Evolutionary conservation across 306 rosid species (phyloP).

Genomic region (Fagus crenata): DNA sequence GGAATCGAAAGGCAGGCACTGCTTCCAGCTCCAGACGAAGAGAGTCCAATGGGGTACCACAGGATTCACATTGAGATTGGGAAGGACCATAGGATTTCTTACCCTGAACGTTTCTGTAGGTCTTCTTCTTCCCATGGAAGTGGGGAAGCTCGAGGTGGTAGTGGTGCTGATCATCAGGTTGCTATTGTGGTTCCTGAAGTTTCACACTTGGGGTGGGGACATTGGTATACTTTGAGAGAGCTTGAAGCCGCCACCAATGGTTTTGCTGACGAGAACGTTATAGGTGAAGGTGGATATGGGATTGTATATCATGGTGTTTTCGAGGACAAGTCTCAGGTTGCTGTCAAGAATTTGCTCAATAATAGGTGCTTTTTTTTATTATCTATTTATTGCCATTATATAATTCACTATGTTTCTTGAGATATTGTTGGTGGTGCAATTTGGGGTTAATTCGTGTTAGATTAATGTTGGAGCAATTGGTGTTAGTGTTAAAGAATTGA

Average conservation of each 20-base stretch:
- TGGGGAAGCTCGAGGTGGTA: slow-evolving; percentile 51
- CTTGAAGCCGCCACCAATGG: slow-evolving; percentile 73
- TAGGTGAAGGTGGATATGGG: slow-evolving; percentile 92
- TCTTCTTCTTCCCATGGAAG: slow-evolving; percentile 53
- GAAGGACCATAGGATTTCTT: slow-evolving; percentile 69
- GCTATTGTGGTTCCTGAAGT: slow-evolving; percentile 71
- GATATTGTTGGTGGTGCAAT: not conserved
- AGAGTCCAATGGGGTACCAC: slow-evolving; percentile 39
- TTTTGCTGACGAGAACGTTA: slow-evolving; percentile 66
- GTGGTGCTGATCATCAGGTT: slow-evolving; percentile 55
- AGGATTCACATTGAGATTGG: slow-evolving; percentile 77
- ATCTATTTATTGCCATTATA: not conserved
- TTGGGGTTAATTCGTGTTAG: not conserved
- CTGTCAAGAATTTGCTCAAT: slow-evolving; percentile 82
- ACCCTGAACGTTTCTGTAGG: slow-evolving; percentile 56
- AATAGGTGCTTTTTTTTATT: slow-evolving; percentile 46
- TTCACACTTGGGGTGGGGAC: slow-evolving; percentile 97
- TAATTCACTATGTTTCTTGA: not conserved
- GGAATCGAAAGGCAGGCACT: slow-evolving; percentile 41
- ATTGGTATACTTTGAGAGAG: slow-evolving; percentile 88
- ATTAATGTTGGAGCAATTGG: not conserved
- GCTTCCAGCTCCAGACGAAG: slow-evolving; percentile 55
- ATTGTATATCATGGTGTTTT: slow-evolving; percentile 80
- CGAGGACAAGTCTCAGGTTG: slow-evolving; percentile 63
- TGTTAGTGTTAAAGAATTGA: slow-evolving; percentile 9